A percentile compares a stretch with the other conserved stretches of the same genome.
Evolutionary conservation across 352 stramenopile genomes (phyloP).

Genomic region (Thalassiosira pacifica): DNA sequence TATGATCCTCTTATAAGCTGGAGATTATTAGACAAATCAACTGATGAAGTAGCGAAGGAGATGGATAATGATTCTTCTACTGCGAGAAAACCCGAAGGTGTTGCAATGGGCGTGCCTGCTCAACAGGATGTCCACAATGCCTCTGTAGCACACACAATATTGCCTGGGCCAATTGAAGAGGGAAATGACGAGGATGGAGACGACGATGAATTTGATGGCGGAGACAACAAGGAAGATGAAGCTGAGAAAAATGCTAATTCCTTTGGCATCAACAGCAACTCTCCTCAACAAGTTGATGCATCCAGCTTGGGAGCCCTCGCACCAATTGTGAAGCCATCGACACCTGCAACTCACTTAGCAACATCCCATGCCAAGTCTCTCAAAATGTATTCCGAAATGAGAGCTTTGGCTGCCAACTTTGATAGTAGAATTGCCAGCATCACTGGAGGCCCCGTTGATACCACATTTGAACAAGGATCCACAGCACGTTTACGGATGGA

Average conservation of each 20-base stretch:
- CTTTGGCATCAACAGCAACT: conserved; percentile 21
- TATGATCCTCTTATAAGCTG: conserved; percentile 99
- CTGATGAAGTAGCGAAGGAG: conserved; percentile 66
- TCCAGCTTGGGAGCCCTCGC: conserved; percentile 40
- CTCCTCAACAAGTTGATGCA: conserved; percentile 23
- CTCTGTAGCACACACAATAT: conserved; percentile 47
- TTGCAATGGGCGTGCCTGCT: conserved; percentile 26
- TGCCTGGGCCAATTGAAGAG: conserved; percentile 78
- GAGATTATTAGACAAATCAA: conserved; percentile 92
- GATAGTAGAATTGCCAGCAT: conserved; percentile 79
- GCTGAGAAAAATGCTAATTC: conserved; percentile 9
- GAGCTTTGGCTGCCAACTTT: conserved; percentile 76
- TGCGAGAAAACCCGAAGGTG: conserved; percentile 24
- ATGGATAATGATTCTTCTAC: conserved; percentile 27
- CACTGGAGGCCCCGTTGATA: conserved; percentile 63
- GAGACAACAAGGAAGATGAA: conserved; percentile 5
- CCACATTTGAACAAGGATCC: conserved; percentile 64
- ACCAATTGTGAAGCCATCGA: conserved; percentile 28
- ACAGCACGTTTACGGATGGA: conserved; percentile 76
- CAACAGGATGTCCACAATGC: conserved; percentile 49
- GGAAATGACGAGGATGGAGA: conserved; percentile 78
- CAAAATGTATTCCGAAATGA: conserved; percentile 86
- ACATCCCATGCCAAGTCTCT: conserved; percentile 75
- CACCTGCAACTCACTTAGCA: conserved; percentile 25
- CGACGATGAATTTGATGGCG: conserved; percentile 58